Evolutionary conservation across 2,329 filamentous ascomycete genomes (phyloP).

Genomic region (Sporothrix luriei): DNA sequence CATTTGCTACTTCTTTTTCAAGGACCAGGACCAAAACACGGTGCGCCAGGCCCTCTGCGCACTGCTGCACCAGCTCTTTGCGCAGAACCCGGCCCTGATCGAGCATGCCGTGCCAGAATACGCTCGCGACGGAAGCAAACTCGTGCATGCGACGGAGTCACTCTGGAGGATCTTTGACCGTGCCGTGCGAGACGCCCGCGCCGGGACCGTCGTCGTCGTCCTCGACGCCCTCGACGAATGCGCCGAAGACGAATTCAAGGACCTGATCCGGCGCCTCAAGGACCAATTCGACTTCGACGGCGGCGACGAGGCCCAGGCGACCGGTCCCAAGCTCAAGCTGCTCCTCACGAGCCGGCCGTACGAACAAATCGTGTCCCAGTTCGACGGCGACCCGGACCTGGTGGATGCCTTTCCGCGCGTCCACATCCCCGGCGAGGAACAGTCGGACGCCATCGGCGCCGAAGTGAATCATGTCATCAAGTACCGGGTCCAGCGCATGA

Average conservation of each 20-base stretch:
- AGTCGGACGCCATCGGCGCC: conserved; percentile 27
- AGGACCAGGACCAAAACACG: conserved; percentile 45
- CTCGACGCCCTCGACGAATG: conserved; percentile 48
- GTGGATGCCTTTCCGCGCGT: conserved; percentile 21
- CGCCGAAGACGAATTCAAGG: neutral
- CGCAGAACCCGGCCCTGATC: conserved; percentile 41
- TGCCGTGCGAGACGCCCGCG: conserved; percentile 38
- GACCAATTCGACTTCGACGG: neutral
- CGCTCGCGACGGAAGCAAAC: conserved; percentile 38
- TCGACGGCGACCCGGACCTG: conserved; percentile 13
- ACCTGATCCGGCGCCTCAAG: conserved; percentile 5
- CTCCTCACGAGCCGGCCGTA: conserved; percentile 31
- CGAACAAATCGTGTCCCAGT: conserved; percentile 27
- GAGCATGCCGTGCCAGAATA: conserved; percentile 41
- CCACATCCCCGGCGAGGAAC: conserved; percentile 30
- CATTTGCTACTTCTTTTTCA: conserved; percentile 51
- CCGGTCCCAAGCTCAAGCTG: neutral
- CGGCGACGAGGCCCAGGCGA: too few species aligned
- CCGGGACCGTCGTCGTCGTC: conserved; percentile 43
- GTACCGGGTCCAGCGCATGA: conserved; percentile 3
- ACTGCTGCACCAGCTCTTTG: conserved; percentile 47
- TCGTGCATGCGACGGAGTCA: conserved; percentile 37
- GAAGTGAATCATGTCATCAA: conserved; percentile 30
- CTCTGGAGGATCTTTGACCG: conserved; percentile 45
- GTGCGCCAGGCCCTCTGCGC: conserved; percentile 45